A percentile compares a stretch with the other conserved stretches of the same genome.
Conservation (phyloP, 2,329 filamentous ascomycete genomes). For the Cladosporium sp. region DNA sequence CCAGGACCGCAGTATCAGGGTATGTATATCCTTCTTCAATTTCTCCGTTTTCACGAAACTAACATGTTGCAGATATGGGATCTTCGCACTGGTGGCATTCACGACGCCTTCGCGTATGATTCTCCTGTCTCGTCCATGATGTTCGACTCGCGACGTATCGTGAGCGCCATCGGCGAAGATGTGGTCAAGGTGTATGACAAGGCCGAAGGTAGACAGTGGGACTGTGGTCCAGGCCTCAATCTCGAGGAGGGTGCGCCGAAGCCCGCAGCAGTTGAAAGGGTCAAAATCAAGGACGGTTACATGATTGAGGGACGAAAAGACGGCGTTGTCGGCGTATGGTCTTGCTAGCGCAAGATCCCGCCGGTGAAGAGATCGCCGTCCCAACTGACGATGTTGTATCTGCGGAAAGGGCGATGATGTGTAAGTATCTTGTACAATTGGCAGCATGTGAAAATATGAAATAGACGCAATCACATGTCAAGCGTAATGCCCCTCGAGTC, state of each 20-base stretch:
- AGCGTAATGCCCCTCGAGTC: background rate
- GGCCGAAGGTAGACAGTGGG: conserved; percentile 91
- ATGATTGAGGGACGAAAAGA: conserved; percentile 83
- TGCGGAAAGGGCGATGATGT: background rate
- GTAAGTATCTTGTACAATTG: conserved; percentile 1
- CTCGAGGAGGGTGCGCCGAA: conserved; percentile 52
- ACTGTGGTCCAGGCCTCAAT: conserved; percentile 74
- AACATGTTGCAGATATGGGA: conserved; percentile 78
- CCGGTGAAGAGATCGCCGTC: background rate
- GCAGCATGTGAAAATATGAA: conserved; percentile 9
- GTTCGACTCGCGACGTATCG: conserved; percentile 88
- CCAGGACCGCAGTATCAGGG: conserved; percentile 84
- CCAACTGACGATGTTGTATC: background rate
- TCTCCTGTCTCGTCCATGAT: conserved; percentile 90
- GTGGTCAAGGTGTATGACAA: conserved; percentile 99
- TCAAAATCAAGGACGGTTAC: conserved; percentile 90
- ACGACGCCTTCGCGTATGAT: conserved; percentile 94
- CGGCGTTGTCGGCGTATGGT: conserved; percentile 87
- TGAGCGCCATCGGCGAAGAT: conserved; percentile 81
- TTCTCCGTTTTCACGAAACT: conserved; percentile 12
- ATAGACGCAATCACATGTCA: background rate
- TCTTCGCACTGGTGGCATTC: conserved; percentile 88
- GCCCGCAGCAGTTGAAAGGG: conserved; percentile 60
- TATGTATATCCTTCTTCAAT: conserved; percentile 46
- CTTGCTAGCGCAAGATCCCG: conserved; percentile 45